These are phyloP conservation scores for Yamadazyma aaseri DNA, from an alignment of 1,139 yeast genomes.

Conservation along the genomic window DNA sequence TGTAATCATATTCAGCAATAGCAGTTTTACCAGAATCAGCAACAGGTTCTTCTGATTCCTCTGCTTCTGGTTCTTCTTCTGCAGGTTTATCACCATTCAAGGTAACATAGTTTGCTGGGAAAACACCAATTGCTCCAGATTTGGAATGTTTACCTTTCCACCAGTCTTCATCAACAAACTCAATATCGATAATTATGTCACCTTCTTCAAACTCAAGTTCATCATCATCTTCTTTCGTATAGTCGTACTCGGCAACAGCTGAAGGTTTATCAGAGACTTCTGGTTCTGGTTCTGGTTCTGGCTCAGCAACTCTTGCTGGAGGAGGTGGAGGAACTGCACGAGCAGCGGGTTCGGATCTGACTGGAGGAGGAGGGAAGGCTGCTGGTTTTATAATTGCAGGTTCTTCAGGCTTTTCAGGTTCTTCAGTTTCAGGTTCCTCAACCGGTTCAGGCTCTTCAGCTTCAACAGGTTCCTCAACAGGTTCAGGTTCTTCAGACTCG, in stretches of 20 bases:
- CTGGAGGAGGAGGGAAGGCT: slow-evolving; percentile 16
- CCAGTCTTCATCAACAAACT: slow-evolving; percentile 77
- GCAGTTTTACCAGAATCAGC: slow-evolving; percentile 46
- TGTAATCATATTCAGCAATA: slow-evolving; percentile 80
- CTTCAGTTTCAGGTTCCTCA: slow-evolving; percentile 17
- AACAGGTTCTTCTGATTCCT: slow-evolving; percentile 21
- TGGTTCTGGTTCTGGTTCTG: slow-evolving; percentile 16
- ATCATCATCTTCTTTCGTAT: slow-evolving; percentile 73
- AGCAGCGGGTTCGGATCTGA: slow-evolving; percentile 15
- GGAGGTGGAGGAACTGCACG: slow-evolving; percentile 21
- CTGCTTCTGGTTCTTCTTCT: slow-evolving; percentile 19
- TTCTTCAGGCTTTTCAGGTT: slow-evolving; percentile 14
- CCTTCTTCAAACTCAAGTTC: slow-evolving; percentile 68
- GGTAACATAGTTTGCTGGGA: slow-evolving; percentile 71
- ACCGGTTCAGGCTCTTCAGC: slow-evolving; percentile 18
- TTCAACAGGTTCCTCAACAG: slow-evolving; percentile 18
- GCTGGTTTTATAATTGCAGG: slow-evolving; percentile 13
- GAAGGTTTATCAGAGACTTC: slow-evolving; percentile 21
- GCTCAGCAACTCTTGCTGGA: slow-evolving; percentile 22
- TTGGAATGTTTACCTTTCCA: slow-evolving; percentile 68
- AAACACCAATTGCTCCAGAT: slow-evolving; percentile 64
- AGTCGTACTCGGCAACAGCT: slow-evolving; percentile 67
- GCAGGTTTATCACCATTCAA: slow-evolving; percentile 28
- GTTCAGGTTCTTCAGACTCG: slow-evolving; percentile 12
- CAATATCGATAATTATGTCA: slow-evolving; percentile 62